Evolutionary conservation across 176 grass and related monocot species (phyloP), one percentile per base, ranked within the genome.

Genomic region (Tuctoria greenei): DNA sequence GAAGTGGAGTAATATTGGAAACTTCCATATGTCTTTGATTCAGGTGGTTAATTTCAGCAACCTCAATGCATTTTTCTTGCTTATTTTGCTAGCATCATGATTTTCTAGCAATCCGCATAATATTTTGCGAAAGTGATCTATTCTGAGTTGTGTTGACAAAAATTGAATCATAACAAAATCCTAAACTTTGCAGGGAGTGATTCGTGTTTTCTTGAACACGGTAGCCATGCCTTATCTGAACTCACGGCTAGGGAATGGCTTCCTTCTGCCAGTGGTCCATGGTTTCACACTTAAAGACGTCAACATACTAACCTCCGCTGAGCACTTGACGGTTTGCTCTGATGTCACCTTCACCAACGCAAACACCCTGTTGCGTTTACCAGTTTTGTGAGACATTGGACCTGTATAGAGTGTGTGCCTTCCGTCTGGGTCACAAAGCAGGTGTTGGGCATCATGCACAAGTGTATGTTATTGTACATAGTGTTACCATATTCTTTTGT

Each of bases 1-100:
- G 76, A 94, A 98, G 79, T 98, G 95, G 95, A 98, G 86, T 72
- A 81, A 90, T 61, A 74, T 94, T 5, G 95, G 95, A 4, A 87
- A 91, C 79, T 85, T 98, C 43, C 83, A 98, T 72, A 91, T 94
- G 86, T 89, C 83, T 79, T 89, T 92, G 79, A 93, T 91, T 75
- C 88, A 94, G 91, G 95, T 98, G 86, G 18, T 16, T 47, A 28
- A 71, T 55, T 26, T 50, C 35, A 59, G 61, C 73, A 49, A 24
- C 70, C 15, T 52, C 25, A 57, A 55, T 52, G 54, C 37, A 78
- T 46, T 36, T 55, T 79, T 51, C 11, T 55, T 82, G 18, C 54
- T 65, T 69, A 25, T 17, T 55, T 68, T 24, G 1, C 11, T 23
- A 44, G 7, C 8, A 4, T 21, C 17, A 25, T 62, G 73, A 1